Evolutionary conservation across 176 grass and related monocot species (phyloP).

Genomic region (Chloris gayana): DNA sequence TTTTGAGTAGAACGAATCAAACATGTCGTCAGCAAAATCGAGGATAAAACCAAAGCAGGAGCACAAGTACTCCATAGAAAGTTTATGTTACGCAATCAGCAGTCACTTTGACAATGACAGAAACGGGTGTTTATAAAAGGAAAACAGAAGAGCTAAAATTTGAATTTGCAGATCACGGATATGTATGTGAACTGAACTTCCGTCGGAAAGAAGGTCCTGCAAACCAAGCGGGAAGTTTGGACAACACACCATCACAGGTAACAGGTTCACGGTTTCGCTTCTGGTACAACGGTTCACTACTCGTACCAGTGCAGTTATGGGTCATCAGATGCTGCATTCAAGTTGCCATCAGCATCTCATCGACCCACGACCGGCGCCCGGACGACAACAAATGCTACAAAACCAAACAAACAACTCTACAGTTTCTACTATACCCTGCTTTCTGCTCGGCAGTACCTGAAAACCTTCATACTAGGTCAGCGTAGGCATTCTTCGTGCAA

Average conservation of each 20-base stretch:
- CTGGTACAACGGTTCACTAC: conserved; percentile 5
- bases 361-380: too few relatives aligned
- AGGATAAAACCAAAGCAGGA: background rate
- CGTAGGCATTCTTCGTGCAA: background rate
- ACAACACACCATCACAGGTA: background rate
- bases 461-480: background rate
- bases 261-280: background rate
- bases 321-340: conserved; percentile 43
- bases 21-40: conserved; percentile 9
- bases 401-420: conserved; percentile 18
- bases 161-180: background rate
- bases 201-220: background rate
- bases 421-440: background rate
- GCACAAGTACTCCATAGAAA: background rate
- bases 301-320: conserved; percentile 21
- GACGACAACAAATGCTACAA: conserved; percentile 29
- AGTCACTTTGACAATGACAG: background rate
- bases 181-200: too few relatives aligned
- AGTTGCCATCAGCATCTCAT: conserved; percentile 30
- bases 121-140: background rate
- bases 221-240: background rate
- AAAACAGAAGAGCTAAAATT: background rate
- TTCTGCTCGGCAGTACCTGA: background rate
- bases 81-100: background rate
- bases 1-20: background rate